Conservation (phyloP, 1,284 basidiomycete species). For the Cryptococcus sp. region DNA sequence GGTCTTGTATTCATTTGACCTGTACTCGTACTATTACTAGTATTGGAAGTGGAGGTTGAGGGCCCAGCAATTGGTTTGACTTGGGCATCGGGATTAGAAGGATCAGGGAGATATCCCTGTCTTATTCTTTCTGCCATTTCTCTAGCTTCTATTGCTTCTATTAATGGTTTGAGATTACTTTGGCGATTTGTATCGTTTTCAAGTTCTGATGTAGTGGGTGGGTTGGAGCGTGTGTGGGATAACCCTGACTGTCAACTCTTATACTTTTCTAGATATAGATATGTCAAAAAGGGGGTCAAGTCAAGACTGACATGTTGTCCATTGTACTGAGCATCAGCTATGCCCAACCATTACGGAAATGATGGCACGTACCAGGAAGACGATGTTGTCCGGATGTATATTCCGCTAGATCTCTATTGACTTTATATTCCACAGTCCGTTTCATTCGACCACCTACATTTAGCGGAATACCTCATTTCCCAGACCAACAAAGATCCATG, state of each 20-base stretch:
- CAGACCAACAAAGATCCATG: neutral
- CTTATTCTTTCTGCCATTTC: conserved; percentile 40
- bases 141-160: conserved; percentile 34
- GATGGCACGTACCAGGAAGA: conserved; percentile 23
- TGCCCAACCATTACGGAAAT: neutral
- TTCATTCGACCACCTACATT: conserved; percentile 21
- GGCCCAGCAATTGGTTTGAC: conserved; percentile 15
- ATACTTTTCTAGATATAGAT: neutral
- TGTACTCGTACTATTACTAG: too few species aligned
- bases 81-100: conserved; percentile 4
- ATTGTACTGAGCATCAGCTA: conserved; percentile 22
- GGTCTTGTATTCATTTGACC: neutral
- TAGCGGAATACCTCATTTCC: neutral
- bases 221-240: conserved; percentile 34
- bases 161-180: conserved; percentile 16
- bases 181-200: conserved; percentile 26
- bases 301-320: conserved; percentile 26
- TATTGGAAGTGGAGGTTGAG: conserved; percentile 6
- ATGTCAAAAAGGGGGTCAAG: neutral
- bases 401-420: conserved; percentile 18
- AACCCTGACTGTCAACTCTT: conserved; percentile 19
- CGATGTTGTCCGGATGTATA: conserved; percentile 22
- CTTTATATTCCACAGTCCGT: conserved; percentile 29
- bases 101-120: conserved; percentile 39
- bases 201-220: conserved; percentile 34